Conservation (phyloP, 176 grass and related monocot species). For the Ampelocalamus luodianensis region DNA sequence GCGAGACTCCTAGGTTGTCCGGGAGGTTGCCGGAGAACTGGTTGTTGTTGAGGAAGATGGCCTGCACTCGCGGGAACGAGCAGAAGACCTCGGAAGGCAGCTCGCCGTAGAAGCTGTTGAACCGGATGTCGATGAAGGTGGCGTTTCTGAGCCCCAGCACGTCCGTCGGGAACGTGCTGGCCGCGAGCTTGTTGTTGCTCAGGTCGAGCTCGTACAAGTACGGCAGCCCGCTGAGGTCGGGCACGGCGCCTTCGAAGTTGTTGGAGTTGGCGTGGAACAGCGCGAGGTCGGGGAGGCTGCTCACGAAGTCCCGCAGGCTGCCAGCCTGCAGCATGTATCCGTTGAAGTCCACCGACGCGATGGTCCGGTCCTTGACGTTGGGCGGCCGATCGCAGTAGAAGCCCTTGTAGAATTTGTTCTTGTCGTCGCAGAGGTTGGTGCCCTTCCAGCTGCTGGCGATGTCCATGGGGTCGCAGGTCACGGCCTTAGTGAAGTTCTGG, state of each 20-base stretch:
- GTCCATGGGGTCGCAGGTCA: slow-evolving; percentile 64
- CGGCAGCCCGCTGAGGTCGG: slow-evolving; percentile 29
- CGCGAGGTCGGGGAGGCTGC: slow-evolving; percentile 68
- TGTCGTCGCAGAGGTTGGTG: slow-evolving; percentile 43
- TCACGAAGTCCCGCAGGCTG: slow-evolving; percentile 44
- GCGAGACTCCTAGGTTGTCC: slow-evolving; percentile 68
- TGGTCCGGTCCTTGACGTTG: not conserved
- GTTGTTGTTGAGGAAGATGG: slow-evolving; percentile 98
- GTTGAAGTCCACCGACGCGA: slow-evolving; percentile 96
- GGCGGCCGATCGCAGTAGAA: slow-evolving; percentile 77
- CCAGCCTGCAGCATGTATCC: slow-evolving; percentile 36
- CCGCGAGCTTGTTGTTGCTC: slow-evolving; percentile 77
- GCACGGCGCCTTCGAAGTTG: slow-evolving; percentile 53
- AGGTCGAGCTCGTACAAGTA: slow-evolving; percentile 98
- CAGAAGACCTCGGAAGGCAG: slow-evolving; percentile 60
- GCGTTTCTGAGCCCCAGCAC: slow-evolving; percentile 59
- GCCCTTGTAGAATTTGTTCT: slow-evolving; percentile 43
- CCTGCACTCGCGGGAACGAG: slow-evolving; percentile 54
- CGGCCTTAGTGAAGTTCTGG: slow-evolving; percentile 54
- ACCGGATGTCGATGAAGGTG: slow-evolving; percentile 89
- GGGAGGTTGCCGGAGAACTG: slow-evolving; percentile 57
- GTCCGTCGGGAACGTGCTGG: slow-evolving; percentile 47
- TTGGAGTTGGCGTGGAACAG: slow-evolving; percentile 98
- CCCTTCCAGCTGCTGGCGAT: slow-evolving; percentile 50
- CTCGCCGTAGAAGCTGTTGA: slow-evolving; percentile 55